These are phyloP conservation scores for Fusarium acutatum DNA, from an alignment of 2,329 filamentous ascomycete species.

Conservation along the genomic window DNA sequence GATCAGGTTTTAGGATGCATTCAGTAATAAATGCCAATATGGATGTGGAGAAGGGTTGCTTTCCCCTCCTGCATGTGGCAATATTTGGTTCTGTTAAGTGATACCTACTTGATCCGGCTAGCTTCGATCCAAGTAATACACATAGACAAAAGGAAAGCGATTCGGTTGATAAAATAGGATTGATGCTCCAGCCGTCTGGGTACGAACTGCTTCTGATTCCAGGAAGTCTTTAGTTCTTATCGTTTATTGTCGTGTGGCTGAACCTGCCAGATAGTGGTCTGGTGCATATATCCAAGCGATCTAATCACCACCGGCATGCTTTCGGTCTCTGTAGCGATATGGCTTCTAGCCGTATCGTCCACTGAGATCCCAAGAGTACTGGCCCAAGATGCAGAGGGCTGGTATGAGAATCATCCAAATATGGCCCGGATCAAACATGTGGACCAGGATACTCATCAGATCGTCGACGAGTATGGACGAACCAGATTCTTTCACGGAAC, in stretches of 20 bases:
- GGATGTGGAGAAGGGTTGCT: background rate
- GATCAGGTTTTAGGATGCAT: background rate
- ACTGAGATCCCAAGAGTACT: accelerated
- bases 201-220: no score
- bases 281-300: accelerated
- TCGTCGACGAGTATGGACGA: background rate
- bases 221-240: no score
- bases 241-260: no score
- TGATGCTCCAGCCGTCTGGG: accelerated
- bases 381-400: background rate
- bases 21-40: background rate
- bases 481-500: background rate
- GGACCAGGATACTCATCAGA: background rate
- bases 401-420: background rate
- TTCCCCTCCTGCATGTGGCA: background rate
- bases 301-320: accelerated
- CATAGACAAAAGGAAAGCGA: accelerated
- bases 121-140: background rate
- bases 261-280: accelerated
- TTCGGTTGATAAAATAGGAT: accelerated
- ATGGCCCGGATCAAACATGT: background rate
- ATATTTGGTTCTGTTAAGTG: background rate
- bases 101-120: background rate
- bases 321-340: background rate
- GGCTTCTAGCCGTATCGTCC: background rate